A percentile compares a stretch with the other conserved stretches of the same genome.
Evolutionary conservation across 2,329 filamentous ascomycete species (phyloP).

Genomic region (Tolypocladium amazonense): DNA sequence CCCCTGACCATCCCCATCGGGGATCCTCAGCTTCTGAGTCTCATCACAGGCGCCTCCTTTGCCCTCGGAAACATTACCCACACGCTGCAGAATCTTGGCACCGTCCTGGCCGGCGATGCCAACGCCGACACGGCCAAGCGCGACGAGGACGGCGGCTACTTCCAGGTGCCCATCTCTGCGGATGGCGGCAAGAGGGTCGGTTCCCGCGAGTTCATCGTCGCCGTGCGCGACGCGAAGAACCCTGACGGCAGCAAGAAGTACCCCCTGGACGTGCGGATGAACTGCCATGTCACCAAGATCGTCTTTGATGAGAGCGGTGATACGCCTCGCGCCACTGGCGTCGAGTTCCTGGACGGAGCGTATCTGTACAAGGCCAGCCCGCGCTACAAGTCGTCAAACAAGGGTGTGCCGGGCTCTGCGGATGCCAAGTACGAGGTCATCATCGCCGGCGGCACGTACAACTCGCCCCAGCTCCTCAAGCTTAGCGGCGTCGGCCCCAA

Average conservation of each 20-base stretch:
- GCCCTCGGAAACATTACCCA: conserved; percentile 18
- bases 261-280: conserved; percentile 10
- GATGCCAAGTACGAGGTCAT: conserved; percentile 33
- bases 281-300: conserved; percentile 23
- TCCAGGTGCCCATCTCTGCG: conserved; percentile 34
- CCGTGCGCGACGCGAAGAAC: conserved; percentile 14
- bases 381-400: conserved; percentile 16
- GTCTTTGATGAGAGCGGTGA: conserved; percentile 17
- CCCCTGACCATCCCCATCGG: conserved; percentile 37
- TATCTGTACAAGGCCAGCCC: conserved; percentile 32
- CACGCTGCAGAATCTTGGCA: conserved; percentile 16
- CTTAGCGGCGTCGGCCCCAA: conserved; percentile 32
- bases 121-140: conserved; percentile 34
- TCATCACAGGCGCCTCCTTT: conserved; percentile 11
- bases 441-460: conserved; percentile 34
- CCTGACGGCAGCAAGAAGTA: conserved; percentile 3
- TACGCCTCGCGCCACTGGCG: conserved; percentile 26
- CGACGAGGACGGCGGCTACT: conserved; percentile 33
- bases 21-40: conserved; percentile 38
- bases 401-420: conserved; percentile 12
- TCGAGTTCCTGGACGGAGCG: conserved; percentile 30
- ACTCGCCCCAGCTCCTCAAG: conserved; percentile 35
- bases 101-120: conserved; percentile 35
- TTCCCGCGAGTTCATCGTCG: conserved; percentile 37
- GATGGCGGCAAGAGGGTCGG: conserved; percentile 30